Evolutionary conservation across 163 green algal species (phyloP), one percentile per base, ranked within the genome.

Genomic region (Picocystis sp.): DNA sequence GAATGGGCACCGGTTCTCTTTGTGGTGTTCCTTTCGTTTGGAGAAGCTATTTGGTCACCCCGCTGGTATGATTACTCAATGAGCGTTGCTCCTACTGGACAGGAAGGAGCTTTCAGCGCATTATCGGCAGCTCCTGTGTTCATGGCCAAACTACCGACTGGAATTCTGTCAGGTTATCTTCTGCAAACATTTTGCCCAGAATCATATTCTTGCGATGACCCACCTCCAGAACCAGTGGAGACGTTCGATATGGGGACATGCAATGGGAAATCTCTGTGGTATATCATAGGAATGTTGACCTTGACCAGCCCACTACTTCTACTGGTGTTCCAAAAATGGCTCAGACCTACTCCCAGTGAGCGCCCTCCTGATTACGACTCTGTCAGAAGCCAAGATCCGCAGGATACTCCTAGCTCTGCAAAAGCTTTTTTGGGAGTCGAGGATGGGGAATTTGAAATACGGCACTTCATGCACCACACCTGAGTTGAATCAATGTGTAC

Each of bases 1-100:
- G 55, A 62, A 53, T 65, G 54, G 58, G 62, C 58, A 1, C 55
- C 64, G 2, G 64, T 63, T 13, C 15, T 65, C 11, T 81, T 81
- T 70, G 73, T 81, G 33, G 50, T 70, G 2, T 53, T 63, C 51
- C 67, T 81, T 15, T 78, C 67, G 1, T 51, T 81, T n/a, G 73
- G 73, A 3, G 73, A 81, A 57, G 61, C 63, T 41, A 59, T 81
- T 3, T 81, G 73, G 73, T 71, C 56, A 17, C 71, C 73, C 12
- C 54, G 70, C 11, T 78, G 67, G 57, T 77, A 79, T 25, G 67
- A 81, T 56, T 79, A 80, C 60, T 61, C 34, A 44, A 81, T 81
- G 73, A 47, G 33, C 2, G 56, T 81, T 13, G 73, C 73, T 1
- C 73, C 73, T 2, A 44, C 73, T 8, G 73, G 73, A 2, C 49